A percentile compares a stretch with the other conserved stretches of the same genome.
phyloP scores from a whole-genome alignment of 257 asterid species.

The Gentiana straminea region DNA sequence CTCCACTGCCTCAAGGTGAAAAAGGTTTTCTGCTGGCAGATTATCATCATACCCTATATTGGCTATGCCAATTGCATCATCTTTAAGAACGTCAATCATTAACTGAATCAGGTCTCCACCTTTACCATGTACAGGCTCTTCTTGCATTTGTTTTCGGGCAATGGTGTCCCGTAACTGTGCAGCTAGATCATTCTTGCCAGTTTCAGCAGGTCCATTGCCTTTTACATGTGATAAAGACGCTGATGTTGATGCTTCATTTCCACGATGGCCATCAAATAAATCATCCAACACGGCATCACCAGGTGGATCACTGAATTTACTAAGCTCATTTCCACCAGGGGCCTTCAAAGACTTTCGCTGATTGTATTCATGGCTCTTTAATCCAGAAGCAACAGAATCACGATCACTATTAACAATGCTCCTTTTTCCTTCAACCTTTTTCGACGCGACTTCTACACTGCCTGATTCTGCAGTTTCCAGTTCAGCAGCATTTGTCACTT shows the following conservation, averaged over 20 bases:
- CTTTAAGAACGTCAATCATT: constrained; percentile 92
- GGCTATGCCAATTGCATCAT: constrained; percentile 78
- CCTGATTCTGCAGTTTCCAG: constrained; percentile 37
- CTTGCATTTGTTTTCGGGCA: constrained; percentile 80
- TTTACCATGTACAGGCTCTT: constrained; percentile 62
- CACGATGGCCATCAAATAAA: constrained; percentile 63
- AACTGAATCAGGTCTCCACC: constrained; percentile 79
- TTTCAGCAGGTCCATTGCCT: constrained; percentile 34
- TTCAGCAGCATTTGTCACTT: constrained; percentile 39
- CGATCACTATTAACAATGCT: constrained; percentile 34
- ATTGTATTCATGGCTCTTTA: constrained; percentile 40
- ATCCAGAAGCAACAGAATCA: constrained; percentile 40
- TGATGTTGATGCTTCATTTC: constrained; percentile 74
- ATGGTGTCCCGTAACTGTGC: constrained; percentile 86
- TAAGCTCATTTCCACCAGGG: constrained; percentile 62
- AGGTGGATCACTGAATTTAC: constrained; percentile 90
- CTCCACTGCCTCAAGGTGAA: constrained; percentile 98
- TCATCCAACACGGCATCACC: constrained; percentile 94
- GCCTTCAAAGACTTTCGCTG: constrained; percentile 59
- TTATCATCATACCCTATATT: constrained; percentile 66
- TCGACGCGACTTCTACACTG: constrained; percentile 24
- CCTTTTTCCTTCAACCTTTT: constrained; percentile 44
- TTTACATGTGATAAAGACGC: constrained; percentile 51
- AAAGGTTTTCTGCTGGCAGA: constrained; percentile 72
- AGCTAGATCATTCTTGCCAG: constrained; percentile 83